Evolutionary conservation across 345 rosid species (phyloP), one percentile per base, ranked within the genome.

Genomic region (Ceriops zippeliana): DNA sequence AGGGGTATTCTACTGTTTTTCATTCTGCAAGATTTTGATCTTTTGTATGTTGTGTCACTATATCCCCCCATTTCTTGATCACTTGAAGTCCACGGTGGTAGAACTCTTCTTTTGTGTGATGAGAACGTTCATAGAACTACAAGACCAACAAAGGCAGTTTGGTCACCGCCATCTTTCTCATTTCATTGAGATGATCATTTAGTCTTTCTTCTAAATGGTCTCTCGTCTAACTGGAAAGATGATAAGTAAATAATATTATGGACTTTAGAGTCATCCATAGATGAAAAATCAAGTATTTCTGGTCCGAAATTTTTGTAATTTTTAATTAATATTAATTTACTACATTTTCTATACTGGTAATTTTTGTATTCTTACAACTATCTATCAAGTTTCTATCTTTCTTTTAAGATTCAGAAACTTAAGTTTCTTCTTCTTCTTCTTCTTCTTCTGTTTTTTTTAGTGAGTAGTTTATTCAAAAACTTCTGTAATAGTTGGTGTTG

Each of bases 201-300:
- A 21, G 58, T 28, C n/a, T 34, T 58, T 58, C n/a, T n/a, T n/a
- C n/a, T n/a, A n/a, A n/a, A n/a, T n/a, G n/a, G n/a, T n/a, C n/a
- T n/a, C n/a, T n/a, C n/a, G n/a, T n/a, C n/a, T n/a, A n/a, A n/a
- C n/a, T n/a, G n/a, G n/a, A n/a, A n/a, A n/a, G 6, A 49, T 34
- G 61, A 46, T 56, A 65, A 49, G 61, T 37, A 42, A 46, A 31
- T 30, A 28, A 34, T 65, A 66, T 70, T 58, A 57, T 30, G 46
- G 15, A 7, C 6, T 30, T 15, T 19, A 38, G 56, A 59, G 10
- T 24, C n/a, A 49, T 78, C 57, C 71, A 66, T 75, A 68, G 30
- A 71, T 71, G 86, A 81, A 85, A 86, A 85, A 85, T 83, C 81
- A 66, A 81, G 89, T 77, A 20, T 61, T 79, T 66, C 78, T 83